Conservation (phyloP, 139 green algal genomes). For the Chlorella sp. region DNA sequence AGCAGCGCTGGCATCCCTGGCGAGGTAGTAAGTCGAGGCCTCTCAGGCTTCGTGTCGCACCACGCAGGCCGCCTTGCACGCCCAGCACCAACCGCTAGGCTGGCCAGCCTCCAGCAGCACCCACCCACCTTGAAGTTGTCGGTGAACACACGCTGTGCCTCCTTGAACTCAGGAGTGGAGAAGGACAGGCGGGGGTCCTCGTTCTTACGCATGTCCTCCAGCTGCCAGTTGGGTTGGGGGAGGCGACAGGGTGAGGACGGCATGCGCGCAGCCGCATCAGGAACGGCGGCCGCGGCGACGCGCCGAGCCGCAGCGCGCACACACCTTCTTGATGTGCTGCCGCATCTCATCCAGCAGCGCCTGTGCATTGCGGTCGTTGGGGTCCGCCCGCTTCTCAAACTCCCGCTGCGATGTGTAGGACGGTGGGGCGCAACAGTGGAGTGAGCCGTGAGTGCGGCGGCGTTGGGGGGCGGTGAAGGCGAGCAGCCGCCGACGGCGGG, state of each 20-base stretch:
- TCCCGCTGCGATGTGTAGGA: conserved; percentile 70
- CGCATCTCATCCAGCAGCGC: conserved; percentile 88
- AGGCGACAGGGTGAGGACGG: background rate
- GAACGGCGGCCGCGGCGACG: background rate
- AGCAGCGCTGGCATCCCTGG: background rate
- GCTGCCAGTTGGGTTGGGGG: conserved; percentile 45
- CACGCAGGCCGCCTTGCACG: no score
- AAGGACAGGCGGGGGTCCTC: conserved; percentile 93
- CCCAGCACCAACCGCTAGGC: no score
- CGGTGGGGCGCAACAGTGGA: background rate
- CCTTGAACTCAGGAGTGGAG: conserved; percentile 95
- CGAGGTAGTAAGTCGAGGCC: no score
- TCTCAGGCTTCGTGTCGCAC: no score
- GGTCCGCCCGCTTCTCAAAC: conserved; percentile 72
- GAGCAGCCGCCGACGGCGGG: background rate
- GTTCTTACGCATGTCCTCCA: conserved; percentile 84
- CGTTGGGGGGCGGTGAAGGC: background rate
- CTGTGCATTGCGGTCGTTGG: conserved; percentile 74
- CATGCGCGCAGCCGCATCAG: background rate
- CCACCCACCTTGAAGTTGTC: conserved; percentile 85
- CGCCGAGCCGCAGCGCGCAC: background rate
- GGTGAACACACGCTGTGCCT: conserved; percentile 89
- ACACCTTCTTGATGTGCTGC: conserved; percentile 86
- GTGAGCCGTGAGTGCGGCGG: background rate
- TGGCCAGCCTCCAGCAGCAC: background rate